Percentiles rank a stretch among this genome's conserved stretches.
Conservation (phyloP, 2,329 filamentous ascomycete genomes). For the Talaromyces sp. region DNA sequence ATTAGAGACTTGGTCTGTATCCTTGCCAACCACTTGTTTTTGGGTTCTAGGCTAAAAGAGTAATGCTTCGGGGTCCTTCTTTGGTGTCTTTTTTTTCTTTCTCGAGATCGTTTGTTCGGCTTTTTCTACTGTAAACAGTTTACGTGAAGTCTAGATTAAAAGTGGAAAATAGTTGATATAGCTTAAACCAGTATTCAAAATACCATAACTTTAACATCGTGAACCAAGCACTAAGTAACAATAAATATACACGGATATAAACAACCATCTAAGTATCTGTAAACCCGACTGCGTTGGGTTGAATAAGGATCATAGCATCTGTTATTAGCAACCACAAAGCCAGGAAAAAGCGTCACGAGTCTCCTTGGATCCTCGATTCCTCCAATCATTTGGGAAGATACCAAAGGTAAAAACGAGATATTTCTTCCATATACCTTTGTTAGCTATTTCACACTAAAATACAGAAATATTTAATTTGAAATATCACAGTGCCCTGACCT, state of each 20-base stretch:
- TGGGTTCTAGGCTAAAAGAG: neutral
- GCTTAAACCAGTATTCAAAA: neutral
- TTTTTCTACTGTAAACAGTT: neutral
- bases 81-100: neutral
- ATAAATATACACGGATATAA: neutral
- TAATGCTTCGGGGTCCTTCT: neutral
- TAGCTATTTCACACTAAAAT: neutral
- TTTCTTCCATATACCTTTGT: neutral
- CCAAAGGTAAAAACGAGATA: too few species aligned
- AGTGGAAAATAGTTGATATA: neutral
- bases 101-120: neutral
- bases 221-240: neutral
- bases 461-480: neutral
- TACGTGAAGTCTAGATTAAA: neutral
- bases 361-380: neutral
- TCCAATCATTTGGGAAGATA: neutral
- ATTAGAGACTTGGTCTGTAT: neutral
- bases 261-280: neutral
- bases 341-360: neutral
- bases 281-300: neutral
- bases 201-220: neutral
- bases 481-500: neutral
- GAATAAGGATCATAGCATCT: neutral
- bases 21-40: neutral
- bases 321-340: neutral